phyloP scores from a whole-genome alignment of 2,329 filamentous ascomycete genomes.

The Pyrenochaeta sp. region DNA sequence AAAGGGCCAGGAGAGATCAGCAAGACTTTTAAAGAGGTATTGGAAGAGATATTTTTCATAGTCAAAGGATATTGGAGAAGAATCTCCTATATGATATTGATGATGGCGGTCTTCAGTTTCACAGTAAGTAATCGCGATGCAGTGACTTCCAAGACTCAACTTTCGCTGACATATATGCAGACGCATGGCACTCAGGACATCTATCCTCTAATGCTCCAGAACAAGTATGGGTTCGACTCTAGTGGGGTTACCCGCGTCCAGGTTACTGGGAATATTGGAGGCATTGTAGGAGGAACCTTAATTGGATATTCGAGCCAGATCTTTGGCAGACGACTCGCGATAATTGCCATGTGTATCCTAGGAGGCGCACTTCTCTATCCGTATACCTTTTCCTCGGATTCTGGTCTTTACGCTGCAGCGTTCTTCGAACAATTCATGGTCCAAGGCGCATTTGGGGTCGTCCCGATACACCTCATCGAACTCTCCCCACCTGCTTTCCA shows the following conservation, averaged over 20 bases:
- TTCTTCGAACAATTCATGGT: slow-evolving; percentile 75
- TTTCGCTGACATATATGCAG: too few species aligned
- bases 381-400: slow-evolving; percentile 73
- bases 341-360: slow-evolving; percentile 61
- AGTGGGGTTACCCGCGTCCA: slow-evolving; percentile 59
- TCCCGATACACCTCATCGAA: slow-evolving; percentile 77
- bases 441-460: slow-evolving; percentile 55
- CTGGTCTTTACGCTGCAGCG: slow-evolving; percentile 76
- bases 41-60: slow-evolving; percentile 79
- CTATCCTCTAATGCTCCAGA: slow-evolving; percentile 68
- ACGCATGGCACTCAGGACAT: slow-evolving; percentile 77
- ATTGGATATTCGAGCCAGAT: slow-evolving; percentile 57
- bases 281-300: slow-evolving; percentile 57
- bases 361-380: slow-evolving; percentile 85
- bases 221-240: slow-evolving; percentile 63
- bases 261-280: slow-evolving; percentile 60
- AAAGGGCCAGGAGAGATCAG: slow-evolving; percentile 67
- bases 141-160: too few species aligned
- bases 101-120: slow-evolving; percentile 94
- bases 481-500: slow-evolving; percentile 75
- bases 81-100: slow-evolving; percentile 79
- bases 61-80: slow-evolving; percentile 82
- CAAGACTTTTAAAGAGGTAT: slow-evolving; percentile 76
- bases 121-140: too few species aligned
- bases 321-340: slow-evolving; percentile 58